Base-by-base conservation (phyloP, 352 stramenopile species). In the Phytophthora sp. region DNA sequence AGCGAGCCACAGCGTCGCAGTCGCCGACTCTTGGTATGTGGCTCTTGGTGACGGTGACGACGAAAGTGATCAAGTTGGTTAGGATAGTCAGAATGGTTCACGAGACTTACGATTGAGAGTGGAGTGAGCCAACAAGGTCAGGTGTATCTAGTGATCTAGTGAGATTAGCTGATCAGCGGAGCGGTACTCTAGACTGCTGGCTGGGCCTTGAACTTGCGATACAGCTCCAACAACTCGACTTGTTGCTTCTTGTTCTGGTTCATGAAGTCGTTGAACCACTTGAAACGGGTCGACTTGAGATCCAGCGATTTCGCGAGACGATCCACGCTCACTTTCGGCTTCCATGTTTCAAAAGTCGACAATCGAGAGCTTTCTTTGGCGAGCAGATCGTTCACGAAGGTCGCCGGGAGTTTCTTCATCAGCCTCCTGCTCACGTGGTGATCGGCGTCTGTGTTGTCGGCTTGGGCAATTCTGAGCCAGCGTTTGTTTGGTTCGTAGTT, bases 271-370 rank as follows among this genome's bases (percentile, higher is more conserved):
- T 27, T 24, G 21, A 66, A 1, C 5, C 2, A 17, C 48, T 59
- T 59, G 31, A 46, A 6, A 38, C 4, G 13, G 21, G 8, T 54
- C 4, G 9, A 48, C 13, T 17, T 60, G 2, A 60, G 38, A 1
- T 31, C 4, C 10, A 66, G 48, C 15, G 57, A 60, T n/a, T 66
- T 59, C 7, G 48, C 57, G 10, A 66, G 38, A 3, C 6, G 3
- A 12, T 44, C 34, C 1, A 26, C 20, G 2, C 1, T 48, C 23
- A 54, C n/a, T 4, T 24, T 42, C 26, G 46, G 5, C 6, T 34
- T 8, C 57, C 57, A 66, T 3, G n/a, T 9, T 6, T 37, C 5
- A 7, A 66, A 38, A 4, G 30, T 9, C 1, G 4, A n/a, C n/a
- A 11, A n/a, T 52, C 37, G 5, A 23, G 11, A 2, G 3, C 15